Base-by-base conservation (phyloP, 306 rosid genomes). In the Rosa chinensis region DNA sequence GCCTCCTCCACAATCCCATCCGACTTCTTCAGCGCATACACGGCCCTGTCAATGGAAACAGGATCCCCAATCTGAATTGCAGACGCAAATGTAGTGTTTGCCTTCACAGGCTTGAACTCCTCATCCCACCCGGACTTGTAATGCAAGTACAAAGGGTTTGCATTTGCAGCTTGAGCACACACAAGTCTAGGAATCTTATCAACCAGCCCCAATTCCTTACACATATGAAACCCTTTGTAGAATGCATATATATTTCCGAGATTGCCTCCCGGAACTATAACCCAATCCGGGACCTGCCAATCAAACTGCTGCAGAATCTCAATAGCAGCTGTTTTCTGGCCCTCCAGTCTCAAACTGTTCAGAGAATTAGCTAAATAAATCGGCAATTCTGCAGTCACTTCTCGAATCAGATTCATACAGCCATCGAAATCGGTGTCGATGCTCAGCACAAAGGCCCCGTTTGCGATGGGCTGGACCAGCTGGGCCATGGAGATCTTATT, bases 231-330 rank as follows among this genome's bases (percentile, higher is more conserved):
- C 32, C 96, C 98, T 84, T 93, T 91, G 72, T 93, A 91, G 68
- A 93, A 93, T 6, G 98, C 98, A 87, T 93, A 93, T 5, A 93
- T 93, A 35, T 93, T 93, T 1, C 98, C 97, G 17, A 93, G 84
- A 70, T 93, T 91, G 0, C 98, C 98, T 21, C 98, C 94, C 0
- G 98, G 96, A 0, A 93, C 89, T 70, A 93, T 88, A 48, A 93
- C 93, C 98, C 96, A 93, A 83, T 93, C 98, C 39, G 96, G 98
- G 4, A 93, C 96, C 74, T 89, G 80, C 96, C 96, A 93, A 87
- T 93, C 91, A 74, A 89, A 93, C 82, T 93, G 98, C 76, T 93
- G 98, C 81, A 93, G 68, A 56, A 93, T 93, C 89, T 93, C 98
- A 62, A 93, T 87, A 0, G 96, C 98, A 3, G 96, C 96, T 3